phyloP scores from a whole-genome alignment of 371 early-diverging fungal genomes.

The Chytridium lagenaria region DNA sequence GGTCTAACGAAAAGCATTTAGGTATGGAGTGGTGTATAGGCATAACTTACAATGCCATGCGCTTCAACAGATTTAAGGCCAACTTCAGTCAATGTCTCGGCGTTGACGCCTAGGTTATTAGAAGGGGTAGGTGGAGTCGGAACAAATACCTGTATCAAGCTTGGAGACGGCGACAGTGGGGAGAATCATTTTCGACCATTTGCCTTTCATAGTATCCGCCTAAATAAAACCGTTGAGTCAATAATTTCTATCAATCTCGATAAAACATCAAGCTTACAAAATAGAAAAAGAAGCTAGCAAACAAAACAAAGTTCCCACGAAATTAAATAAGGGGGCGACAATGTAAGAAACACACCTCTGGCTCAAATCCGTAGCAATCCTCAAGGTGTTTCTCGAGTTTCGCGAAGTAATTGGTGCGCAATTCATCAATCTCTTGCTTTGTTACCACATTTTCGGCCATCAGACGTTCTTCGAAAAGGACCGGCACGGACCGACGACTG shows the following conservation, averaged over 20 bases:
- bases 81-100: constrained; percentile 66
- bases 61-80: constrained; percentile 75
- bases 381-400: constrained; percentile 67
- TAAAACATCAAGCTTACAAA: no score
- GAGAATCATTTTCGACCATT: constrained; percentile 73
- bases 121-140: not conserved
- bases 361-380: constrained; percentile 60
- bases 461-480: constrained; percentile 75
- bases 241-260: not conserved
- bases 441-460: constrained; percentile 36
- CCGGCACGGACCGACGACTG: constrained; percentile 79
- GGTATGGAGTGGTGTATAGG: no score
- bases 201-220: constrained; percentile 68
- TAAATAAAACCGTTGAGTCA: not conserved
- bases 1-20: constrained; percentile 34
- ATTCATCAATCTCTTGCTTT: constrained; percentile 54
- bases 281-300: no score
- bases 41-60: constrained; percentile 54
- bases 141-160: constrained; percentile 61
- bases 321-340: no score
- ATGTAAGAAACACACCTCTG: constrained; percentile 48
- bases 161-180: constrained; percentile 58
- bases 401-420: constrained; percentile 63
- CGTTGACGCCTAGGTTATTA: constrained; percentile 41
- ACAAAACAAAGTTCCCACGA: no score